Evolutionary conservation across 2,329 filamentous ascomycete genomes (phyloP), one percentile per base, ranked within the genome.

Genomic region (Calycina herbarum): DNA sequence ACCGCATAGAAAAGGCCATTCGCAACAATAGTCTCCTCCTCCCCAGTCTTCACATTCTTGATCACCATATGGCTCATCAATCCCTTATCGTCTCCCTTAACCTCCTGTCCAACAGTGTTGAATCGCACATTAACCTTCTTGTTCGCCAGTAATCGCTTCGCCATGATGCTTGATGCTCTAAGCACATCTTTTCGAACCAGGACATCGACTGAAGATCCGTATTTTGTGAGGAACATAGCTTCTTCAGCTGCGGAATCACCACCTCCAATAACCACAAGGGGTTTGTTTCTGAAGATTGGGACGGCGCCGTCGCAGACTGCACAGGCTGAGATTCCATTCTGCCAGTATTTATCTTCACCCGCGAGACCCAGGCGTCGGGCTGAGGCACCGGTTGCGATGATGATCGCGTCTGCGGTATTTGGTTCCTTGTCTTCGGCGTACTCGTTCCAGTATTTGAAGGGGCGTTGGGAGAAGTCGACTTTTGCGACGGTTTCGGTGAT

Each of bases 211-310:
- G 95, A 93, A 80, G 89, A 93, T 70, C 91, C 95, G 82, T 98
- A 99, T 85, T 98, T 99, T 68, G 95, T 97, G 73, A 99, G 82
- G 83, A 97, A 99, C 73, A 97, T 90, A 64, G 94, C 93, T 85
- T 99, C 95, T 81, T 99, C 96, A 33, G 96, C 95, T 20, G 95
- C 95, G 17, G 92, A 96, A 81, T 99, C 95, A 75, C 95, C 95
- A 69, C 95, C 96, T 69, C 95, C 95, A 70, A 99, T 97, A 60
- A 99, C 95, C 51, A 94, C 92, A 64, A 99, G 84, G 8, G 91
- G 94, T 85, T 97, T 96, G 80, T 97, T 93, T 73, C 94, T 87
- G 89, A 97, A 99, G 79, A 99, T 97, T 67, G 95, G 95, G 58
- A 98, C 90, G 60, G 94, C 95, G 70, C 95, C 95, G 77, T 99